phyloP scores from a whole-genome alignment of 352 stramenopile genomes.

The Aphanomyces astaci region DNA sequence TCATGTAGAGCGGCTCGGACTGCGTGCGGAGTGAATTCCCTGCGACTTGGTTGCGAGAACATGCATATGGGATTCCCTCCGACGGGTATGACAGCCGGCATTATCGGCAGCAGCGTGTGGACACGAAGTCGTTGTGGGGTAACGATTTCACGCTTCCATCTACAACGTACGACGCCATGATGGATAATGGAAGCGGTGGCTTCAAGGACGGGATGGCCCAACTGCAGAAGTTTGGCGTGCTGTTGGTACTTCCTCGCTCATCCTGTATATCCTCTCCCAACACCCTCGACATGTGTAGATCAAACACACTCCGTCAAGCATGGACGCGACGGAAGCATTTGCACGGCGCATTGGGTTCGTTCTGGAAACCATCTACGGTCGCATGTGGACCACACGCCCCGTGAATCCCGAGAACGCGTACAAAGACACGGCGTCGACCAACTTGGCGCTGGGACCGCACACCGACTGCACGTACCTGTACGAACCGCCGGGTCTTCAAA shows the following conservation, averaged over 20 bases:
- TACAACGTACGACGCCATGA: conserved; percentile 39
- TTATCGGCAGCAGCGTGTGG: conserved; percentile 47
- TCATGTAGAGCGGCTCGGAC: conserved; percentile 35
- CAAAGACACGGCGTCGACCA: conserved; percentile 85
- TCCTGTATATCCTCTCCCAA: no score
- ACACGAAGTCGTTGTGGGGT: conserved; percentile 48
- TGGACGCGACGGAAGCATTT: conserved; percentile 76
- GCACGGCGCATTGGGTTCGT: conserved; percentile 77
- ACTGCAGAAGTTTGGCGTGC: conserved; percentile 61
- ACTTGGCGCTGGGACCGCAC: conserved; percentile 76
- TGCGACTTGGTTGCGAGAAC: conserved; percentile 59
- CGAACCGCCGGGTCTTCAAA: conserved; percentile 78
- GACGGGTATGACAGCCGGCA: conserved; percentile 38
- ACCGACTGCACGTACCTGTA: conserved; percentile 85
- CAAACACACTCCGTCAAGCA: conserved; percentile 48
- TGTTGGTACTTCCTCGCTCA: conserved; percentile 30
- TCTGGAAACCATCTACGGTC: conserved; percentile 80
- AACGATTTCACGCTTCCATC: conserved; percentile 37
- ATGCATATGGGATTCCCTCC: conserved; percentile 48
- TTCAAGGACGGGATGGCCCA: conserved; percentile 41
- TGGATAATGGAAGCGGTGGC: conserved; percentile 42
- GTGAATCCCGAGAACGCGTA: conserved; percentile 56
- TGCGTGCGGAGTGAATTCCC: conserved; percentile 61
- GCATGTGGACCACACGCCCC: conserved; percentile 85
- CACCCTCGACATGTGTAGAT: conserved; percentile 23